Base-by-base conservation (phyloP, 441 rosid species). In the Euphorbia schlechtendalii region DNA sequence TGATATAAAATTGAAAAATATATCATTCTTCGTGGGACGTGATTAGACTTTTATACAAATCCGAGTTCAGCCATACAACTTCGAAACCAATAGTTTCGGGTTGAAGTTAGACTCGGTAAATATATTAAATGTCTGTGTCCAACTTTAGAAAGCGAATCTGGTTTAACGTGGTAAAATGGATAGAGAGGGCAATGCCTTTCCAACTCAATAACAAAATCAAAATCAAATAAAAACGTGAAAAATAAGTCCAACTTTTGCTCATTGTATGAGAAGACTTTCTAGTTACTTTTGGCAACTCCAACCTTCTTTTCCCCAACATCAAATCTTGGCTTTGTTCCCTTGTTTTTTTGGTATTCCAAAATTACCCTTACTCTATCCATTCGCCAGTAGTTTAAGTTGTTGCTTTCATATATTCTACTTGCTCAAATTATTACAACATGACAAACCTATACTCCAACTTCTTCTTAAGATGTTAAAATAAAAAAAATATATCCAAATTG, bases 221-320 rank as follows among this genome's bases (percentile, higher is more conserved):
- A 58, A 32, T 32, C 34, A 32, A 32, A 12, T 9, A 20, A 21
- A 24, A 38, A 4, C 34, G 27, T 46, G 20, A 24, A 58, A 41
- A 28, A 22, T 13, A 46, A 54, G 53, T 64, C 54, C 67, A 51
- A 38, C 67, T 66, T 73, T 66, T 77, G 52, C 46, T 73, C 61
- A 71, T 59, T 67, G 55, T 9, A 46, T 52, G 51, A 41, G 41
- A n/a, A 54, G 81, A 74, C 78, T 59, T 70, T 59, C 17, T 52
- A 15, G 43, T 74, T 58, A 52, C 66, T 73, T 72, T 68, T 55
- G 41, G 56, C 25, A 9, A n/a, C 66, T 49, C 72, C 45, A 74
- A 68, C 79, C 66, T 59, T 18, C 76, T 58, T 71, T 72, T 73
- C 32, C 30, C 77, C 80, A 63, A 63, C 82, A 76, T 67, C 55